phyloP scores from a whole-genome alignment of 176 grass and related monocot genomes.

The Saccharum officinarum region DNA sequence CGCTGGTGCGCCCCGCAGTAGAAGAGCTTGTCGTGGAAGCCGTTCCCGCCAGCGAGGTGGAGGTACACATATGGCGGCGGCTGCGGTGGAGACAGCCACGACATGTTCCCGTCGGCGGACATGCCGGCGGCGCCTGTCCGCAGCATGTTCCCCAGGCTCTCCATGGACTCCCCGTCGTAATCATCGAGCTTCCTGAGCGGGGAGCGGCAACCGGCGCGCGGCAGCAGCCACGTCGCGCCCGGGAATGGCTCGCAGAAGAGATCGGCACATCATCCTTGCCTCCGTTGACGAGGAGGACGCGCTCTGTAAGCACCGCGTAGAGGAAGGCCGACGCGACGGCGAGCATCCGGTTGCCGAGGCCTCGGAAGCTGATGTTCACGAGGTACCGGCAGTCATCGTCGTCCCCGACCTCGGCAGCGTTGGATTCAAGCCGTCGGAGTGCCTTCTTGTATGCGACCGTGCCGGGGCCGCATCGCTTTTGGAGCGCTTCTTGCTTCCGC shows the following conservation, averaged over 20 bases:
- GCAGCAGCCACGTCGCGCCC: conserved; percentile 65
- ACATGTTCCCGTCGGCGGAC: background rate
- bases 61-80: conserved; percentile 48
- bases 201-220: conserved; percentile 11
- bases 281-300: conserved; percentile 55
- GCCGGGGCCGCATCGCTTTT: conserved; percentile 68
- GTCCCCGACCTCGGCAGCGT: background rate
- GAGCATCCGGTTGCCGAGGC: conserved; percentile 75
- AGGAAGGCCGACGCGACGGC: conserved; percentile 60
- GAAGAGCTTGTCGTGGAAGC: conserved; percentile 62
- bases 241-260: conserved; percentile 84
- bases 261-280: conserved; percentile 19
- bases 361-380: conserved; percentile 55
- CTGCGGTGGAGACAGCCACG: background rate
- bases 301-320: conserved; percentile 57
- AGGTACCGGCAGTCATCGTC: conserved; percentile 58
- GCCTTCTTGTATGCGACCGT: conserved; percentile 43
- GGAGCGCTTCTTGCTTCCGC: conserved; percentile 59
- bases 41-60: conserved; percentile 53
- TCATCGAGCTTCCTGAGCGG: conserved; percentile 18
- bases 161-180: conserved; percentile 6
- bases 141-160: conserved; percentile 71
- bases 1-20: conserved; percentile 65
- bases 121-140: conserved; percentile 7
- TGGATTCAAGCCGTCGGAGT: conserved; percentile 39